A percentile compares a stretch with the other conserved stretches of the same genome.
These are phyloP conservation scores for Lodderomyces oxycetoniae DNA, from an alignment of 1,139 yeast species.

Conservation along the genomic window DNA sequence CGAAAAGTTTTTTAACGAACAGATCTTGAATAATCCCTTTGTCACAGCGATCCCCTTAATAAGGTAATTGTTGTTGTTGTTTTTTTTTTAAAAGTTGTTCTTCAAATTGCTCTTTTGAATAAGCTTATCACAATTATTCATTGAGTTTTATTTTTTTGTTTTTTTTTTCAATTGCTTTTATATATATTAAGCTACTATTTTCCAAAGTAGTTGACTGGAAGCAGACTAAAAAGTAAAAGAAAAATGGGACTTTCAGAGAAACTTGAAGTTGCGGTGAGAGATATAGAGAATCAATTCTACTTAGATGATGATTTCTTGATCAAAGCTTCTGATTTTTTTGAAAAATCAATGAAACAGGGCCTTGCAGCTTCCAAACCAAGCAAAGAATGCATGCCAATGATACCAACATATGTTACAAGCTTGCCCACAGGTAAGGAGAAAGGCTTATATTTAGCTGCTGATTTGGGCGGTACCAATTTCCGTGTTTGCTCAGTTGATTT, in stretches of 20 bases:
- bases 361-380: conserved; percentile 35
- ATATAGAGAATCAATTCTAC: conserved; percentile 51
- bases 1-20: too few relatives aligned
- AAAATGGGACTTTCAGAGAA: conserved; percentile 12
- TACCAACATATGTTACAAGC: conserved; percentile 76
- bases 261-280: conserved; percentile 36
- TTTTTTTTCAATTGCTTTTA: too few relatives aligned
- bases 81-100: too few relatives aligned
- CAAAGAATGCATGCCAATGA: conserved; percentile 70
- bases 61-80: too few relatives aligned
- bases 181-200: too few relatives aligned
- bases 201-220: too few relatives aligned
- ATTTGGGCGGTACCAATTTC: conserved; percentile 84
- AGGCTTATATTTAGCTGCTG: conserved; percentile 77
- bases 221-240: too few relatives aligned
- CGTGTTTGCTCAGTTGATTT: conserved; percentile 81
- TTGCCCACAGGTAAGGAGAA: conserved; percentile 78
- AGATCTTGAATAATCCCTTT: too few relatives aligned
- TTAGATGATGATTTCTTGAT: conserved; percentile 49
- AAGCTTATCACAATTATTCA: too few relatives aligned
- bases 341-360: conserved; percentile 59
- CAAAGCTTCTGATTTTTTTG: conserved; percentile 61
- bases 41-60: too few relatives aligned
- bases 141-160: too few relatives aligned
- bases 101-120: too few relatives aligned